Base-by-base conservation (phyloP, 139 green algal genomes). In the Chlorella sp. region DNA sequence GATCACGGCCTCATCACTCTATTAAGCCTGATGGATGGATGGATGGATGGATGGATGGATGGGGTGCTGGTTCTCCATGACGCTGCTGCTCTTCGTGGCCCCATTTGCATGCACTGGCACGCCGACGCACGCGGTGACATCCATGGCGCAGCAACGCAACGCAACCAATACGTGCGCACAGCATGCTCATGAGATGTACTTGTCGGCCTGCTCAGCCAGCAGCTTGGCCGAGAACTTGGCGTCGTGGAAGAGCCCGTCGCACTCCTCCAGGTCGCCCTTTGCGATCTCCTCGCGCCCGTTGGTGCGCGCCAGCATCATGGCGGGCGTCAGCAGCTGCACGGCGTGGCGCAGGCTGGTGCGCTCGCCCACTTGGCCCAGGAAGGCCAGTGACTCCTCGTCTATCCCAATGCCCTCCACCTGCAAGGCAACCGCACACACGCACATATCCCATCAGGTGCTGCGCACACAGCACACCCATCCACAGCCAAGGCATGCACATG, bases 321-420 rank as follows among this genome's bases (percentile, higher is more conserved):
- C 87, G 0, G 96, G 96, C 35, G 93, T 97, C 6, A 99, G 83
- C 71, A 99, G 90, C 87, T 97, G 94, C 63, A 93, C 84, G 0
- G 80, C 88, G 74, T 95, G 86, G 23, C 69, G 32, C 67, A 99
- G 79, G 5, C 79, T 91, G 3, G 94, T 96, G 34, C 79, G 63
- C 73, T 97, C 93, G 0, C 85, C 93, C 59, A 97, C 88, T 65
- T 96, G 87, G 0, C 90, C 96, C 23, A 99, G 79, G 66, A 79
- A 87, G 0, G 89, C 91, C n/a, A 99, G 80, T 6, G 77, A 88
- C 20, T 93, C 93, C 62, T 95, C 91, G 35, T 98, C 93, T 50
- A 98, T 89, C 0, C 62, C 71, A 24, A 98, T 90, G 66, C 90
- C 88, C 83, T 99, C 95, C n/a, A 97, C 90, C 80, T 92, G 80